These are phyloP conservation scores for Phytophthora litchii DNA, from an alignment of 352 stramenopile genomes.

Conservation along the genomic window DNA sequence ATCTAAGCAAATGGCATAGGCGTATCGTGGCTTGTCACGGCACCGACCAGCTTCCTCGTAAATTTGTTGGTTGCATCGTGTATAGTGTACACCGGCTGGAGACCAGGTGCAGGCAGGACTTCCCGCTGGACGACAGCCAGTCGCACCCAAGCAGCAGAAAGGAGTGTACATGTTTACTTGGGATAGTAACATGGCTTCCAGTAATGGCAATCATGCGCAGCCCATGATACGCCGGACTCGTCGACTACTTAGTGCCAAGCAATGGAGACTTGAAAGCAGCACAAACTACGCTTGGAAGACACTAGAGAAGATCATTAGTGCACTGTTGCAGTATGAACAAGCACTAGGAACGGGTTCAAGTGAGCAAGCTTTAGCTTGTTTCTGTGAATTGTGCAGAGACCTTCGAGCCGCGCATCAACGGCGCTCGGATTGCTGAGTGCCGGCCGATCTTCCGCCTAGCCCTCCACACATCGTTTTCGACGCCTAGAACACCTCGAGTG, in stretches of 20 bases:
- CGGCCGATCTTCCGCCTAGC: slow-evolving; percentile 33
- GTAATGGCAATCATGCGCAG: slow-evolving; percentile 14
- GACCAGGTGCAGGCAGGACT: slow-evolving; percentile 4
- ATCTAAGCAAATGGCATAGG: slow-evolving; percentile 10
- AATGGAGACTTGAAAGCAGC: not conserved
- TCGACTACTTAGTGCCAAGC: not conserved
- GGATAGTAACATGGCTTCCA: slow-evolving; percentile 24
- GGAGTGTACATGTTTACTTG: slow-evolving; percentile 27
- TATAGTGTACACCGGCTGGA: slow-evolving; percentile 32
- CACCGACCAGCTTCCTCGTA: slow-evolving; percentile 3
- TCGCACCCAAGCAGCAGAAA: slow-evolving; percentile 21
- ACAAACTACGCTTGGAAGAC: too few species aligned
- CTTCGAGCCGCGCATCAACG: not conserved
- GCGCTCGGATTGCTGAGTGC: slow-evolving; percentile 23
- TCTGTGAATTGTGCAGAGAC: slow-evolving; percentile 15
- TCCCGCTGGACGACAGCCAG: not conserved
- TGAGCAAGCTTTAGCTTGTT: slow-evolving; percentile 9
- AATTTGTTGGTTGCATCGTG: slow-evolving; percentile 8
- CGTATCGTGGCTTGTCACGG: slow-evolving; percentile 5
- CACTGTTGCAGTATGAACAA: too few species aligned
- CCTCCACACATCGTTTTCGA: slow-evolving; percentile 31
- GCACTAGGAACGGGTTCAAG: too few species aligned
- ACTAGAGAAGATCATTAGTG: too few species aligned
- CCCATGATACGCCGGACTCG: too few species aligned
- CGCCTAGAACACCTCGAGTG: not conserved